Evolutionary conservation across 2,329 filamentous ascomycete species (phyloP).

Genomic region (Zymoseptoria brevis): DNA sequence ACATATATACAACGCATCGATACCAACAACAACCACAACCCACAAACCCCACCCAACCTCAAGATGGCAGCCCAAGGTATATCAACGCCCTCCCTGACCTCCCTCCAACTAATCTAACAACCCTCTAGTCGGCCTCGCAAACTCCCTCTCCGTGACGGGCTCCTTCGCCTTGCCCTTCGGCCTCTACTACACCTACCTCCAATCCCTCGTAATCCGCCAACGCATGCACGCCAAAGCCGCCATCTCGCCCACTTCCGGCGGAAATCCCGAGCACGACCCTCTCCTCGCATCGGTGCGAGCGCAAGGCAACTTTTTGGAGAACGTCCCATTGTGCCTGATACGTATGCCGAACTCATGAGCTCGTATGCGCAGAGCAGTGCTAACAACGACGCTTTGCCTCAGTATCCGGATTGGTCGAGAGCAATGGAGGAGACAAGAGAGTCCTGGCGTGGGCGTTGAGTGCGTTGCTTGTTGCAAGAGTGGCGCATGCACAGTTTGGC

Average conservation of each 20-base stretch:
- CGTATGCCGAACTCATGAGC: too few relatives aligned
- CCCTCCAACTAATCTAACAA: conserved; percentile 16
- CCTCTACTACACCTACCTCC: conserved; percentile 14
- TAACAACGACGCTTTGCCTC: too few relatives aligned
- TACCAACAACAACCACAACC: too few relatives aligned
- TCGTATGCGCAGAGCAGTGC: too few relatives aligned
- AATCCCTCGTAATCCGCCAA: conserved; percentile 8
- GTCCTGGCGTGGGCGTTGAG: conserved; percentile 4
- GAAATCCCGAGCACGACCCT: conserved; percentile 1
- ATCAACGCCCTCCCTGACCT: too few relatives aligned
- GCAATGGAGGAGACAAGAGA: conserved; percentile 9
- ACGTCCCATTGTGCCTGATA: conserved; percentile 11
- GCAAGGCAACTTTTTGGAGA: conserved; percentile 13
- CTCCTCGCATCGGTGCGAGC: conserved; percentile 10
- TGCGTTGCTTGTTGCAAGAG: conserved; percentile 4
- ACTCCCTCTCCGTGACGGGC: conserved; percentile 8
- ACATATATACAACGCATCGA: too few relatives aligned
- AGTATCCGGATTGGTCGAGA: conserved; percentile 3
- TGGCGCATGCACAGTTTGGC: conserved; percentile 10
- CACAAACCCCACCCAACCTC: too few relatives aligned
- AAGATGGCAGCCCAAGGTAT: too few relatives aligned
- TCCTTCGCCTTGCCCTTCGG: conserved; percentile 13
- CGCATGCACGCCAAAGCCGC: conserved; percentile 7
- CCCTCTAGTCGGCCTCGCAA: conserved; percentile 25
- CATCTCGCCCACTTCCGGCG: conserved; percentile 1